Base-by-base conservation (phyloP, 2,329 filamentous ascomycete genomes). In the Hymenoscyphus fraxineus region DNA sequence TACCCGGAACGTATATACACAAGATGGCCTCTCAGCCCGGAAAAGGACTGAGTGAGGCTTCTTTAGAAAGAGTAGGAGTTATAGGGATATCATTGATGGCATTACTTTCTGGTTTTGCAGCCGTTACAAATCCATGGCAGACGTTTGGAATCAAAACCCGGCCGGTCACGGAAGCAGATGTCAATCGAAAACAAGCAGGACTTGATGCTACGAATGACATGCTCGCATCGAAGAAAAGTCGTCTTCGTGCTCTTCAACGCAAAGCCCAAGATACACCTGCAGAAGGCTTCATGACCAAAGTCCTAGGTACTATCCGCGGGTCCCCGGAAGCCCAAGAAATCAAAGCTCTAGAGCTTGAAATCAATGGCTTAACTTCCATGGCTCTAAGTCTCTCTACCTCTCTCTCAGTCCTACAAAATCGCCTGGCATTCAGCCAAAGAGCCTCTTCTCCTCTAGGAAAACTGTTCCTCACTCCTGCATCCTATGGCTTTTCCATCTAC, bases 11-110 rank as follows among this genome's bases (percentile, higher is more conserved):
- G 57, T 83, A 83, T 72, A 76, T 81, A 61, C 81, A 83, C 65
- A 75, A 79, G 67, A 74, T 78, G 67, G 73, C 77, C 63, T 76
- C 77, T 60, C 70, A 80, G 64, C 75, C 78, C 19, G 70, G 75
- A 63, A 70, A 77, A 69, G 67, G 16, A 71, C 73, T 66, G 38
- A 76, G 65, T 54, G 73, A 76, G 71, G 85, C 82, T 9, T 88
- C 85, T 68, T 78, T 89, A 41, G 85, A 88, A 74, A 78, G 92
- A 56, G 87, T 96, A 32, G 92, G 92, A 13, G 88, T 96, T 51
- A 92, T 96, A 67, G 92, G 92, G 3, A 92, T 95, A 63, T 88
- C 89, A 58, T 78, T 95, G 61, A 96, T 96, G 91, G 92, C 92
- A 16, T 83, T 93, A 15, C 80, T 96, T n/a, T 92, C 92, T 6